A percentile compares a stretch with the other conserved stretches of the same genome.
phyloP scores from a whole-genome alignment of 306 rosid genomes.

The Betula pendula region DNA sequence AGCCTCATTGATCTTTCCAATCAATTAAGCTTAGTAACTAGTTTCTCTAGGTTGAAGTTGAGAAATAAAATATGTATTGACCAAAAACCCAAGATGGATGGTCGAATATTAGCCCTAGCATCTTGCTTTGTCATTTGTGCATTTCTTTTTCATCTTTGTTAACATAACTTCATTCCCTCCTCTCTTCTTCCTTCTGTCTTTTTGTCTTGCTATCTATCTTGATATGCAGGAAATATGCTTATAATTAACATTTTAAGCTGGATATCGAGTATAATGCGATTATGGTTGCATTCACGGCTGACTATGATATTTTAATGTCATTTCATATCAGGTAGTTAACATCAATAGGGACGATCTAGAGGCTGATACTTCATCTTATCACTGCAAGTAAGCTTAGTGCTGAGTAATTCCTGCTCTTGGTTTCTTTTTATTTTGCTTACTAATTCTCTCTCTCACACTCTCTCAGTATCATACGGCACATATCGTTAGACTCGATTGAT shows the following conservation, averaged over 20 bases:
- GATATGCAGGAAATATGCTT: neutral
- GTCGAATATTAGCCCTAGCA: neutral
- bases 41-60: neutral
- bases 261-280: neutral
- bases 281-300: slow-evolving; percentile 14
- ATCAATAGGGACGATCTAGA: slow-evolving; percentile 55
- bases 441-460: neutral
- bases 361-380: slow-evolving; percentile 80
- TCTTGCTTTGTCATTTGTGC: neutral
- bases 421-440: slow-evolving; percentile 1
- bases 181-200: neutral
- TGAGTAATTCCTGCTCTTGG: neutral
- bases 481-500: slow-evolving; percentile 76
- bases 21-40: neutral
- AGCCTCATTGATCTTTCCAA: neutral
- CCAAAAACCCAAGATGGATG: neutral
- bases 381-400: slow-evolving; percentile 68
- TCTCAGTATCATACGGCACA: slow-evolving; percentile 64
- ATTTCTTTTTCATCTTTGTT: neutral
- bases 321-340: slow-evolving; percentile 55
- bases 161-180: neutral
- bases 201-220: neutral
- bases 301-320: slow-evolving; percentile 6
- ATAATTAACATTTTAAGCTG: neutral
- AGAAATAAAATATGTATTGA: neutral